Conservation (phyloP, 2,329 filamentous ascomycete species). For the Fusarium sp. region DNA sequence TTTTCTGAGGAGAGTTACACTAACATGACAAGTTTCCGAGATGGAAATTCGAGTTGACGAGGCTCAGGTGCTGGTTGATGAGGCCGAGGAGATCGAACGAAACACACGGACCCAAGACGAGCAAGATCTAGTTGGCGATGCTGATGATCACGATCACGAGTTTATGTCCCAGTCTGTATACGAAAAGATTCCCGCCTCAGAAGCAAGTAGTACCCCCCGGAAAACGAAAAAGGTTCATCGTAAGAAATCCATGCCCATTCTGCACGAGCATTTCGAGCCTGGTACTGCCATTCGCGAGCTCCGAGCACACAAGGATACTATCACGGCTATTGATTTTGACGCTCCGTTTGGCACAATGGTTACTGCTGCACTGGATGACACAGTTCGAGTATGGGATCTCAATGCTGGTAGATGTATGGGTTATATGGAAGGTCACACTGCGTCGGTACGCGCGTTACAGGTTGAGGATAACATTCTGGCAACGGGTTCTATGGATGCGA, state of each 20-base stretch:
- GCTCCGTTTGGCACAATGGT: constrained; percentile 97
- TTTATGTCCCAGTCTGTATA: constrained; percentile 99
- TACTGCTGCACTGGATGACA: constrained; percentile 91
- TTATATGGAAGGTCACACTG: constrained; percentile 90
- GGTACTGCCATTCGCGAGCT: constrained; percentile 91
- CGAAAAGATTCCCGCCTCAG: constrained; percentile 80
- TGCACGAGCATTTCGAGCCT: constrained; percentile 95
- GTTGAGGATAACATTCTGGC: constrained; percentile 96
- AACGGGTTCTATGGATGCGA: constrained; percentile 94
- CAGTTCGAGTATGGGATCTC: constrained; percentile 95
- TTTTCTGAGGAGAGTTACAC: constrained; percentile 27
- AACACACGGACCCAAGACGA: constrained; percentile 66
- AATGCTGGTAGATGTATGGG: constrained; percentile 94
- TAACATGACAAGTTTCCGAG: constrained; percentile 69
- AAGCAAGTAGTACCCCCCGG: constrained; percentile 60
- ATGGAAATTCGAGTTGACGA: constrained; percentile 73
- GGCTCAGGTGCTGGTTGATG: constrained; percentile 69
- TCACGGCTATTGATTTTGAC: constrained; percentile 95
- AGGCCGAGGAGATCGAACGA: constrained; percentile 68
- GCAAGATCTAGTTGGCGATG: constrained; percentile 65
- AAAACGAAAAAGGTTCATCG: constrained; percentile 69
- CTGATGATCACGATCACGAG: constrained; percentile 62
- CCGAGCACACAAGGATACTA: constrained; percentile 86
- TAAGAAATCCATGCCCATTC: constrained; percentile 89
- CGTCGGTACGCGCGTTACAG: constrained; percentile 91